Percentiles rank a stretch among this genome's conserved stretches.
Conservation (phyloP, 1,284 basidiomycete species). For the Tilletia walkeri region DNA sequence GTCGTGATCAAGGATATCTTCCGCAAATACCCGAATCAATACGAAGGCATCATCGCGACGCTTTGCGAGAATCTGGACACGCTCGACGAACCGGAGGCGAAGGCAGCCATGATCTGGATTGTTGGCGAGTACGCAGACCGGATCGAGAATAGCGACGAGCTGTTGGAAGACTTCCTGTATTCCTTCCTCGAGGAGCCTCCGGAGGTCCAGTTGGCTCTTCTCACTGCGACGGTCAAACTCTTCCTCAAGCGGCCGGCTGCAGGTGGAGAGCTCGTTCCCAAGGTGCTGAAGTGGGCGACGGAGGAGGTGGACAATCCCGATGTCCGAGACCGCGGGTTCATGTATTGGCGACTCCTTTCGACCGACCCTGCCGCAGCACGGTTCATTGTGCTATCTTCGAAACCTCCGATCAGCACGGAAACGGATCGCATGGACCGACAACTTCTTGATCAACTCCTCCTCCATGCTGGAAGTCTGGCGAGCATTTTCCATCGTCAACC, state of each 20-base stretch:
- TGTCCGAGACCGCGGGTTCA: slow-evolving; percentile 92
- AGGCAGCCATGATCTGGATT: slow-evolving; percentile 97
- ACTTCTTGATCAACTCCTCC: slow-evolving; percentile 49
- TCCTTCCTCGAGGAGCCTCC: slow-evolving; percentile 90
- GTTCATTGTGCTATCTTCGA: slow-evolving; percentile 85
- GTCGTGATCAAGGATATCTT: slow-evolving; percentile 99
- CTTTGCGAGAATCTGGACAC: slow-evolving; percentile 88
- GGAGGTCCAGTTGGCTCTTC: slow-evolving; percentile 89
- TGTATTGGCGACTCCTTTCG: slow-evolving; percentile 98
- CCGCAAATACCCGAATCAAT: slow-evolving; percentile 91
- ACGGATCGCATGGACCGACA: slow-evolving; percentile 79
- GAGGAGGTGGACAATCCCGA: slow-evolving; percentile 98
- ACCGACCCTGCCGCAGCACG: slow-evolving; percentile 85
- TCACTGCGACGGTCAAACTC: slow-evolving; percentile 93
- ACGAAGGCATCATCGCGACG: slow-evolving; percentile 89
- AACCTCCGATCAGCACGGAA: slow-evolving; percentile 95
- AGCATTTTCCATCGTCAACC: slow-evolving; percentile 50
- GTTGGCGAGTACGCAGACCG: slow-evolving; percentile 93
- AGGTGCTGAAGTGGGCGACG: slow-evolving; percentile 93
- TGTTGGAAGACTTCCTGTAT: slow-evolving; percentile 86
- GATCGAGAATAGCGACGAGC: slow-evolving; percentile 92
- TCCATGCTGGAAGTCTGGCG: slow-evolving; percentile 47
- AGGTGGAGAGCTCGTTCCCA: slow-evolving; percentile 86
- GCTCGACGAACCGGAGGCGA: slow-evolving; percentile 92
- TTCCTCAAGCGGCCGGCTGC: slow-evolving; percentile 92